phyloP scores from a whole-genome alignment of 495 filamentous ascomycete genomes.

The Aspergillus conjunctus region DNA sequence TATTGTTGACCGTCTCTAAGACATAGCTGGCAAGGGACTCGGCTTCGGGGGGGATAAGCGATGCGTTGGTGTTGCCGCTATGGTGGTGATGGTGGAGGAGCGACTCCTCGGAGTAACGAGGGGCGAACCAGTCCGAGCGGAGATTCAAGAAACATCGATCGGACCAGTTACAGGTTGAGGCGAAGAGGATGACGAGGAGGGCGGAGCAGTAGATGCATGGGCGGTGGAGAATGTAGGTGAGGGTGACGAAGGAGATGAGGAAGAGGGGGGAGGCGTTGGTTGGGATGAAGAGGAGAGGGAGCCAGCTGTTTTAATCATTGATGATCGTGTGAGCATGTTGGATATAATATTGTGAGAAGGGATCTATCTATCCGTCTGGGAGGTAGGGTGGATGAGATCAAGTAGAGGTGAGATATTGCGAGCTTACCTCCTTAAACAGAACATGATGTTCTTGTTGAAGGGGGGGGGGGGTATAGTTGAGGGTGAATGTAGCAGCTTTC shows the following conservation, averaged over 20 bases:
- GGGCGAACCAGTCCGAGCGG: constrained; percentile 79
- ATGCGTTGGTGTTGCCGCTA: constrained; percentile 10
- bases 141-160: constrained; percentile 88
- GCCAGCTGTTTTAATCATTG: constrained; percentile 30
- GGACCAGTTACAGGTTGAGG: constrained; percentile 88
- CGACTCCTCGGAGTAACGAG: constrained; percentile 50
- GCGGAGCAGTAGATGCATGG: constrained; percentile 91
- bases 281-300: constrained; percentile 51
- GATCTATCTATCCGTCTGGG: not conserved
- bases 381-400: not conserved
- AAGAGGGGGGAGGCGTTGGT: constrained; percentile 82
- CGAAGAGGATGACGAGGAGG: constrained; percentile 84
- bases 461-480: no score
- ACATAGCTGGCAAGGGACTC: constrained; percentile 53
- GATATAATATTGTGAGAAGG: not conserved
- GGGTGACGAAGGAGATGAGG: constrained; percentile 86
- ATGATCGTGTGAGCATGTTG: not conserved
- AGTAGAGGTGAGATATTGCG: not conserved
- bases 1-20: constrained; percentile 66
- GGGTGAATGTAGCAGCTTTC: constrained; percentile 5
- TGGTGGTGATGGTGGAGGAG: constrained; percentile 13
- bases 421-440: constrained; percentile 77
- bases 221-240: constrained; percentile 86
- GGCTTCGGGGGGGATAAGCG: constrained; percentile 24
- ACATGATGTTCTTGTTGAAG: constrained; percentile 60